Conservation (phyloP, 495 filamentous ascomycete species). For the Pseudotulostoma volvatum region DNA sequence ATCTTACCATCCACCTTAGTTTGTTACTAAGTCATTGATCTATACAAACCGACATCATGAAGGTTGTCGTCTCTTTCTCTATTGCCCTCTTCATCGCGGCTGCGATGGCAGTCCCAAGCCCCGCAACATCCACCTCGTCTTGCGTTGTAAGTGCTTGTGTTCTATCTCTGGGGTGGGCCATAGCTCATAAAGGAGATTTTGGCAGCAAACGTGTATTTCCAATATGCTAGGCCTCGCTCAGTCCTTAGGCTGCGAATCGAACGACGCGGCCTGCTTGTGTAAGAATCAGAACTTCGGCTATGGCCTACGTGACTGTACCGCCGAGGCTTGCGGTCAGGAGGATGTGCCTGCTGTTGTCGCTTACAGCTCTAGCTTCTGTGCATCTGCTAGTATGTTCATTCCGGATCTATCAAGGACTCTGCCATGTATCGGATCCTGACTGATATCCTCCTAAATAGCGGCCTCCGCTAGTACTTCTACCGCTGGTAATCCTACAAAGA, state of each 20-base stretch:
- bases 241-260: conserved; percentile 39
- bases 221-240: conserved; percentile 53
- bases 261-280: conserved; percentile 56
- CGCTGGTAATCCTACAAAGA: no score
- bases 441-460: no score
- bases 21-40: no score
- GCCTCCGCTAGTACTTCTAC: no score
- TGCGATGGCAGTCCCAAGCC: conserved; percentile 13
- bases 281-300: conserved; percentile 46
- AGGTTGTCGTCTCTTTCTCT: conserved; percentile 20
- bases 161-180: conserved; percentile 1
- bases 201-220: conserved; percentile 49
- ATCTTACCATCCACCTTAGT: no score
- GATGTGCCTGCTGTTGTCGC: conserved; percentile 22
- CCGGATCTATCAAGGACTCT: no score
- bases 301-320: conserved; percentile 67
- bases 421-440: no score
- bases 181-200: background rate
- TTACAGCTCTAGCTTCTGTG: conserved; percentile 22
- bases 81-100: conserved; percentile 21
- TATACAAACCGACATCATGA: conserved; percentile 30
- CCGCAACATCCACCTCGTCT: conserved; percentile 16
- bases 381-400: no score
- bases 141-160: conserved; percentile 22
- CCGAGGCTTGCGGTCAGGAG: conserved; percentile 41